phyloP scores from a whole-genome alignment of 495 filamentous ascomycete genomes.

The Podospora pseudocomata region DNA sequence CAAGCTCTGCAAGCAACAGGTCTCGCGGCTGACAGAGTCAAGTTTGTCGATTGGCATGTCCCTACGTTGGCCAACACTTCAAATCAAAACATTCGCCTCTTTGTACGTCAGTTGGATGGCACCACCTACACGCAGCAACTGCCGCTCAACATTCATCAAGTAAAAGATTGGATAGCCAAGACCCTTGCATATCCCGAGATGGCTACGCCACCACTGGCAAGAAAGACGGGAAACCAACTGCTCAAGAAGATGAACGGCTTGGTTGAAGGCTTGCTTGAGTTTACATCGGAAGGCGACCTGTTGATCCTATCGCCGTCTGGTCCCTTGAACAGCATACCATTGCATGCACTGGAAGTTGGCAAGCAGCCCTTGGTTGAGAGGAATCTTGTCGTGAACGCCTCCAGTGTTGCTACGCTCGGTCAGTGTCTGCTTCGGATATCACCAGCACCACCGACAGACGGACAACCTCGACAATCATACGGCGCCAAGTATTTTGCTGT shows the following conservation, averaged over 20 bases:
- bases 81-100: neutral
- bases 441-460: neutral
- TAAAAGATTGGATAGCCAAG: neutral
- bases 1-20: neutral
- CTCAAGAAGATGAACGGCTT: neutral
- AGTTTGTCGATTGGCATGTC: neutral
- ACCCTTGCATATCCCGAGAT: neutral
- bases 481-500: neutral
- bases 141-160: neutral
- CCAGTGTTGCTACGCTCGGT: slow-evolving; percentile 2
- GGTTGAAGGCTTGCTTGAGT: neutral
- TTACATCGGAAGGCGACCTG: neutral
- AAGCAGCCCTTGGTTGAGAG: slow-evolving; percentile 2
- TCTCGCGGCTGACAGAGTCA: neutral
- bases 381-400: slow-evolving; percentile 3
- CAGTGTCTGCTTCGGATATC: neutral
- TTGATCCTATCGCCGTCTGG: neutral
- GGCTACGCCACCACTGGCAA: neutral
- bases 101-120: neutral
- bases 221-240: neutral
- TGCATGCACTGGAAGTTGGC: neutral
- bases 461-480: neutral
- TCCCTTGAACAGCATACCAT: neutral
- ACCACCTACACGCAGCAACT: neutral
- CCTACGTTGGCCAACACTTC: neutral